phyloP scores from a whole-genome alignment of 2,329 filamentous ascomycete species.

The Thyridium curvatum region DNA sequence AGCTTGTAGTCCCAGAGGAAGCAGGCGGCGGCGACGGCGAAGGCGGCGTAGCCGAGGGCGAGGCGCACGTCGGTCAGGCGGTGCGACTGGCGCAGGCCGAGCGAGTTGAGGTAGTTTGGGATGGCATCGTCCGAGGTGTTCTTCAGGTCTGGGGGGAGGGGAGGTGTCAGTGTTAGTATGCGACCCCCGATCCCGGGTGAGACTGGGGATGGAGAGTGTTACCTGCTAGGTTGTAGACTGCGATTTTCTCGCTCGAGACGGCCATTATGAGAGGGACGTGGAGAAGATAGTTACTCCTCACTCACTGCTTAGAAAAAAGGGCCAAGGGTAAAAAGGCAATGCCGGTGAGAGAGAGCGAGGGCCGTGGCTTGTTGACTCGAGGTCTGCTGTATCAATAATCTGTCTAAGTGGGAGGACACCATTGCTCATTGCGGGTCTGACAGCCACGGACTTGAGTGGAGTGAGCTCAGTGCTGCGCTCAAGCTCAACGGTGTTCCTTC shows the following conservation, averaged over 20 bases:
- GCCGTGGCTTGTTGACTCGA: too few relatives aligned
- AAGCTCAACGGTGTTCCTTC: too few relatives aligned
- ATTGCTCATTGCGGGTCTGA: too few relatives aligned
- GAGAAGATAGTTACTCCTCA: too few relatives aligned
- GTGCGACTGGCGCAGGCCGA: conserved; percentile 80
- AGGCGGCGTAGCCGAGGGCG: conserved; percentile 73
- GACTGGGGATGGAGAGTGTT: conserved; percentile 10
- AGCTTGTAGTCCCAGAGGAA: conserved; percentile 90
- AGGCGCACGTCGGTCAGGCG: conserved; percentile 76
- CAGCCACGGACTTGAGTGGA: too few relatives aligned
- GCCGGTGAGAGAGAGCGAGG: too few relatives aligned
- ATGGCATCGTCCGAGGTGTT: conserved; percentile 95
- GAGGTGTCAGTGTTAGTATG: conserved; percentile 7
- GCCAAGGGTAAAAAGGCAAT: too few relatives aligned
- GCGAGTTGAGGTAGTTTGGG: conserved; percentile 83
- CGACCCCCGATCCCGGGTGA: too few relatives aligned
- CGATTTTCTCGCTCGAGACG: conserved; percentile 47
- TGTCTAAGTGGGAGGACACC: conserved; percentile 9
- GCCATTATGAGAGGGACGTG: conserved; percentile 23
- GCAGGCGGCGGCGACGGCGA: conserved; percentile 71
- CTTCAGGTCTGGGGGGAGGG: conserved; percentile 67
- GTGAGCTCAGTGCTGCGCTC: too few relatives aligned
- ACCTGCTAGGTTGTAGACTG: conserved; percentile 64
- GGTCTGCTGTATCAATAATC: too few relatives aligned
- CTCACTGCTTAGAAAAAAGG: too few relatives aligned